A percentile compares a stretch with the other conserved stretches of the same genome.
Evolutionary conservation across 2,329 filamentous ascomycete genomes (phyloP).

Genomic region (Botryotinia narcissicola): DNA sequence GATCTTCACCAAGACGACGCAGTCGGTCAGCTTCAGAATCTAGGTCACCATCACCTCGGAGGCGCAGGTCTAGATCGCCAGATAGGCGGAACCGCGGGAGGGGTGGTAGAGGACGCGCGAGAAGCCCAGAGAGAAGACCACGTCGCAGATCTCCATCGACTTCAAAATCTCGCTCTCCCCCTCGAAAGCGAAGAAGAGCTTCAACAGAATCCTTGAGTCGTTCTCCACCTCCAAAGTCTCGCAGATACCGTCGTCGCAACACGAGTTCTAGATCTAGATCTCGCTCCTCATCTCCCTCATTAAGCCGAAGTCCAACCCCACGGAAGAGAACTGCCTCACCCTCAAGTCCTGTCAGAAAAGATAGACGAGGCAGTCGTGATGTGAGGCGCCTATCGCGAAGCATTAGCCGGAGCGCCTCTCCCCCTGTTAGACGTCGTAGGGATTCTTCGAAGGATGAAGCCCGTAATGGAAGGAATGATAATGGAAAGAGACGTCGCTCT

Average conservation of each 20-base stretch:
- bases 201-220: slow-evolving; percentile 33
- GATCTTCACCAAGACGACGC: slow-evolving; percentile 33
- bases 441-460: slow-evolving; percentile 29
- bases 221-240: slow-evolving; percentile 35
- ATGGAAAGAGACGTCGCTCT: slow-evolving; percentile 38
- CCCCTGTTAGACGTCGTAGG: slow-evolving; percentile 34
- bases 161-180: slow-evolving; percentile 33
- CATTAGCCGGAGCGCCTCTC: slow-evolving; percentile 39
- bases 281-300: slow-evolving; percentile 34
- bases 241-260: slow-evolving; percentile 30
- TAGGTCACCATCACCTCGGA: slow-evolving; percentile 36
- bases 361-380: slow-evolving; percentile 30
- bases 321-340: slow-evolving; percentile 22
- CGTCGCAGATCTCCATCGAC: slow-evolving; percentile 34
- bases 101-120: slow-evolving; percentile 33
- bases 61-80: slow-evolving; percentile 36
- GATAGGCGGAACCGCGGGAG: slow-evolving; percentile 35
- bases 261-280: slow-evolving; percentile 38
- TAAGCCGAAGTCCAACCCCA: slow-evolving; percentile 32
- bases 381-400: slow-evolving; percentile 39
- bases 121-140: slow-evolving; percentile 37
- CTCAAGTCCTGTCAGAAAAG: slow-evolving; percentile 31
- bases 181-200: slow-evolving; percentile 36
- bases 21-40: slow-evolving; percentile 36
- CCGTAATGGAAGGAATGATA: slow-evolving; percentile 32